A percentile compares a stretch with the other conserved stretches of the same genome.
These are phyloP conservation scores for Phylloporus rhodoxanthus DNA, from an alignment of 768 basidiomycete species.

Conservation along the genomic window DNA sequence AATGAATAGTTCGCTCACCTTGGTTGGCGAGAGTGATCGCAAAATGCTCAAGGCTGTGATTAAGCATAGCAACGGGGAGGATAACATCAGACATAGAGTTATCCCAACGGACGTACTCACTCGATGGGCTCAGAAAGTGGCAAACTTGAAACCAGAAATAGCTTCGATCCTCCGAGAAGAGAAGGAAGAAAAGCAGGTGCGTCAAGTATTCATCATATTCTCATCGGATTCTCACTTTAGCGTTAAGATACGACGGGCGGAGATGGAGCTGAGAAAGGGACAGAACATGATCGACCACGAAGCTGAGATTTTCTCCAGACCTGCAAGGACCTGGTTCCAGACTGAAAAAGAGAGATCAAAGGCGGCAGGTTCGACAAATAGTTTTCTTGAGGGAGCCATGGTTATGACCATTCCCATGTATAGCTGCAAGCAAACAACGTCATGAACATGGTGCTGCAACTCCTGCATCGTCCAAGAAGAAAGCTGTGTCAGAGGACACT, in stretches of 20 bases:
- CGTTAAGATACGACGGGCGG: slow-evolving; percentile 72
- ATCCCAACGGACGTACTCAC: slow-evolving; percentile 70
- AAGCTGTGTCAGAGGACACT: slow-evolving; percentile 26
- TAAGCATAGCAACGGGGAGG: slow-evolving; percentile 73
- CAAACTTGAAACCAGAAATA: slow-evolving; percentile 70
- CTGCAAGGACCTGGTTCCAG: slow-evolving; percentile 99
- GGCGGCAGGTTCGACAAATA: slow-evolving; percentile 55
- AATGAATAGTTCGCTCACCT: slow-evolving; percentile 71
- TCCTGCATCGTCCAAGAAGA: slow-evolving; percentile 36
- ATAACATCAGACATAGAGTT: slow-evolving; percentile 84
- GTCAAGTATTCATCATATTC: slow-evolving; percentile 11
- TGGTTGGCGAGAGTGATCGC: slow-evolving; percentile 93
- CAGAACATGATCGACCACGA: slow-evolving; percentile 94
- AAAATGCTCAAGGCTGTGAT: slow-evolving; percentile 95
- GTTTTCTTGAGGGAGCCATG: not conserved
- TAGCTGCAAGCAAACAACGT: slow-evolving; percentile 71
- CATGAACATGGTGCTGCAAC: slow-evolving; percentile 54
- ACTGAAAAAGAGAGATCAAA: slow-evolving; percentile 73
- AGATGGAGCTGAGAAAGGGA: slow-evolving; percentile 94
- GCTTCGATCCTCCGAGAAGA: slow-evolving; percentile 80
- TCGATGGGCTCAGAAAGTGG: slow-evolving; percentile 66
- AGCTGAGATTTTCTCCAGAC: slow-evolving; percentile 86
- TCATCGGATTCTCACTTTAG: slow-evolving; percentile 6
- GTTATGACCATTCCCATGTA: not conserved
- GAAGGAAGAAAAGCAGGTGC: slow-evolving; percentile 88